Conservation (phyloP, 257 asterid genomes). For the Petrea volubilis region DNA sequence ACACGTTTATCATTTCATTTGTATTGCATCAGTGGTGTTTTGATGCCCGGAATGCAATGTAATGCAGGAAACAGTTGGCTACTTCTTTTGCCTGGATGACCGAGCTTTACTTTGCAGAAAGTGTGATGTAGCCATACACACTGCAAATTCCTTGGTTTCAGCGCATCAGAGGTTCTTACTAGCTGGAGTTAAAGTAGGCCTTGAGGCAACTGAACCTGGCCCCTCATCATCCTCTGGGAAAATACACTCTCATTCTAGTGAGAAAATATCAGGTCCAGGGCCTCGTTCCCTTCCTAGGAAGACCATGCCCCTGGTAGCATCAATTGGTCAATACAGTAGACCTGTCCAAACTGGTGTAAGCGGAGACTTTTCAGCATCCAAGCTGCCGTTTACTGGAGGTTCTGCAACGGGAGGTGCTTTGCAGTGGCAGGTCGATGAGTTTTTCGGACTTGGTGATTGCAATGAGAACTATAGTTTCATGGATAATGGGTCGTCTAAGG, state of each 20-base stretch:
- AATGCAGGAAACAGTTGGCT: constrained; percentile 81
- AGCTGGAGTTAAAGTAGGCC: constrained; percentile 89
- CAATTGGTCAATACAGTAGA: constrained; percentile 39
- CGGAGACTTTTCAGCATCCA: constrained; percentile 39
- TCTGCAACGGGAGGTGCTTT: constrained; percentile 58
- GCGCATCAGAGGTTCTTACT: constrained; percentile 81
- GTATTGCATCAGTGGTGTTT: not conserved
- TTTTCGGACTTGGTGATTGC: constrained; percentile 60
- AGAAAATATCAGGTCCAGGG: constrained; percentile 41
- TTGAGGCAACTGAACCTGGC: constrained; percentile 56
- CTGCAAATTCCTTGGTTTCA: constrained; percentile 64
- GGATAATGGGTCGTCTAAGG: constrained; percentile 74
- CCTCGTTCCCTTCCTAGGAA: constrained; percentile 28
- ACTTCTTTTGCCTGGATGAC: constrained; percentile 94
- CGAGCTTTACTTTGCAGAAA: constrained; percentile 89
- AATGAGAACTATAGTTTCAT: constrained; percentile 50
- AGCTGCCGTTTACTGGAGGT: constrained; percentile 51
- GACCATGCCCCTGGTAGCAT: constrained; percentile 29
- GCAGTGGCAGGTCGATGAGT: constrained; percentile 82
- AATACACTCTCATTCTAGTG: constrained; percentile 33
- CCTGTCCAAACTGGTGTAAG: constrained; percentile 31
- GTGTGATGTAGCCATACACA: constrained; percentile 82
- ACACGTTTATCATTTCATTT: not conserved
- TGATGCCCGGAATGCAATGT: not conserved
- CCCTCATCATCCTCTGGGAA: constrained; percentile 47